Evolutionary conservation across 2,329 filamentous ascomycete species (phyloP), one percentile per base, ranked within the genome.

Genomic region (Plenodomus tracheiphilus): DNA sequence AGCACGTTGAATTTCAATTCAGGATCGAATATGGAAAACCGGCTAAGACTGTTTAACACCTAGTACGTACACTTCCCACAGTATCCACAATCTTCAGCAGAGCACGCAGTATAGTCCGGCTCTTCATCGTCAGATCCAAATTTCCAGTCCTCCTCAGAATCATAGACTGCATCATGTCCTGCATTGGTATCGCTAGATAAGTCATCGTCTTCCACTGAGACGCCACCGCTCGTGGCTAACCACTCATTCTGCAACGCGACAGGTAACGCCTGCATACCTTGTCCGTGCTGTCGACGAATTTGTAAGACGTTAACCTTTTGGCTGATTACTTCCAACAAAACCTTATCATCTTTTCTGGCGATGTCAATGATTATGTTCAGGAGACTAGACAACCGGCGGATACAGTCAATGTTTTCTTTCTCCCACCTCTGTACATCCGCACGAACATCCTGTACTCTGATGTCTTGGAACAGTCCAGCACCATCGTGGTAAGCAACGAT

Each of bases 401-500:
- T 61, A 1, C 49, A 56, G 5, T 53, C 43, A 15, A 67, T 41
- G 13, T 80, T 73, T 1, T 71, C 58, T 6, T 47, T 46, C 49
- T 80, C 77, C 79, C 78, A 82, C 2, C 58, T 39, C 10, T 62
- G 39, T 0, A 80, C 46, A 5, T 72, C 61, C 9, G 66, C 36
- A 1, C 61, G 59, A n/a, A 77, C 61, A 47, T 79, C 60, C 15
- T 61, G 58, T 7, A 76, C 61, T n/a, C 52, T 59, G 32, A 79
- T 71, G 13, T 78, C 66, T 15, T 73, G 43, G 56, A 83, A 83
- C 0, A 70, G 28, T 2, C 68, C 69, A 5, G 73, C 72, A 6
- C 46, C 58, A 8, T 74, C 52, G 56, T 84, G 80, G 49, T 77
- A 79, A 0, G 79, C 81, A 17, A 82, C 54, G 28, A 83, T 65